phyloP scores from a whole-genome alignment of 805 yeast species.

The Zygosaccharomyces lentus region DNA sequence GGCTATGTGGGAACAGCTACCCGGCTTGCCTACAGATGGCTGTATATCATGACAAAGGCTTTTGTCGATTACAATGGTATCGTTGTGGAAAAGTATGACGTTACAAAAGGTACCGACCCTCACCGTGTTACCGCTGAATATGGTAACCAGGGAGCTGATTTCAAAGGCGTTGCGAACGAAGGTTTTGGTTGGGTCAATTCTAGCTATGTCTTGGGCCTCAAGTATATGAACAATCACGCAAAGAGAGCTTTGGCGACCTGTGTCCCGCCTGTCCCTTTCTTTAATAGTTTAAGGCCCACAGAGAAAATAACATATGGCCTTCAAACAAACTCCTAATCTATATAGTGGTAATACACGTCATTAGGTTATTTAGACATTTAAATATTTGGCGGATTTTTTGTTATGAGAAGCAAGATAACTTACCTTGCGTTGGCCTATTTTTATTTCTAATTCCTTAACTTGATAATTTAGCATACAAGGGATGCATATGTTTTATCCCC shows the following conservation, averaged over 20 bases:
- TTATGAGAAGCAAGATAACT: not conserved
- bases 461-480: too few relatives aligned
- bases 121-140: constrained; percentile 93
- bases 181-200: constrained; percentile 99
- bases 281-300: constrained; percentile 41
- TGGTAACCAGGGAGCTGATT: constrained; percentile 93
- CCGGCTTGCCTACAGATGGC: constrained; percentile 81
- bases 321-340: not conserved
- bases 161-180: constrained; percentile 89
- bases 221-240: constrained; percentile 61
- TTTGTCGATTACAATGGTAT: constrained; percentile 91
- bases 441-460: not conserved
- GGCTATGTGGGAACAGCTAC: constrained; percentile 62
- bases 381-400: not conserved
- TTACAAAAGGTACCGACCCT: constrained; percentile 75
- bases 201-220: constrained; percentile 68
- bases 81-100: constrained; percentile 93
- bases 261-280: constrained; percentile 65
- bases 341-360: not conserved
- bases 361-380: not conserved
- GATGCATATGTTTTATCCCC: too few relatives aligned
- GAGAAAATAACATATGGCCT: constrained; percentile 40
- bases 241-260: constrained; percentile 74
- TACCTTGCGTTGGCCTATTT: too few relatives aligned
- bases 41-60: constrained; percentile 81